Base-by-base conservation (phyloP, 768 basidiomycete genomes). In the Amanita polypyramis region DNA sequence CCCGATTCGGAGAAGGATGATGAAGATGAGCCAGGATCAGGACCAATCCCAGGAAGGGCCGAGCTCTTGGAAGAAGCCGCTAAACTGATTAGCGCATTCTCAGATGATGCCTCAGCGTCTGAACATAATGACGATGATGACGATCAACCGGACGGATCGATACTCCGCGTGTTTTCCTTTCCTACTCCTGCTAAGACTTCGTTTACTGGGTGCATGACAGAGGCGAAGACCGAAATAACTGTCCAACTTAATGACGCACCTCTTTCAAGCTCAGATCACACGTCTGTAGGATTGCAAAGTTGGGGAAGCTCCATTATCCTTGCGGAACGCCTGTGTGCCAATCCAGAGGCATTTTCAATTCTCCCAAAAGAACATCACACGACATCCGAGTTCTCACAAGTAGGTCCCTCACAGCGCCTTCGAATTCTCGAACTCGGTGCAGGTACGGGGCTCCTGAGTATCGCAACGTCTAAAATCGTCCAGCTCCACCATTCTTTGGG, bases 391-490 rank as follows among this genome's bases (percentile, higher is more conserved):
- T n/a, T n/a, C n/a, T n/a, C n/a, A n/a, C n/a, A n/a, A n/a, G n/a
- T n/a, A n/a, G n/a, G n/a, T n/a, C n/a, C n/a, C 7, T 15, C 21
- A 20, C 45, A 34, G 43, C 52, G 65, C 6, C 46, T 76, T 1
- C 66, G 77, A 2, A 57, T 91, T 10, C 71, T 92, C 36, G 87
- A 93, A 61, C 73, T 93, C n/a, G 88, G 89, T 4, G 85, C 86
- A 0, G 89, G 89, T 2, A 92, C 89, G 0, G 89, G 89, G 3
- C 65, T 91, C 47, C 71, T 91, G n/a, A 85, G 85, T 54, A 81
- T 93, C 52, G 70, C 76, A 9, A 66, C 72, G 1, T 75, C 77
- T 1, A 79, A 62, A 51, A 47, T 58, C 12, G 60, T 77, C n/a
- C n/a, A n/a, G 7, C 56, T 47, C 3, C 36, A 43, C n/a, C 42